Evolutionary conservation across 2,329 filamentous ascomycete genomes (phyloP).

Genomic region (Fusarium drepaniforme): DNA sequence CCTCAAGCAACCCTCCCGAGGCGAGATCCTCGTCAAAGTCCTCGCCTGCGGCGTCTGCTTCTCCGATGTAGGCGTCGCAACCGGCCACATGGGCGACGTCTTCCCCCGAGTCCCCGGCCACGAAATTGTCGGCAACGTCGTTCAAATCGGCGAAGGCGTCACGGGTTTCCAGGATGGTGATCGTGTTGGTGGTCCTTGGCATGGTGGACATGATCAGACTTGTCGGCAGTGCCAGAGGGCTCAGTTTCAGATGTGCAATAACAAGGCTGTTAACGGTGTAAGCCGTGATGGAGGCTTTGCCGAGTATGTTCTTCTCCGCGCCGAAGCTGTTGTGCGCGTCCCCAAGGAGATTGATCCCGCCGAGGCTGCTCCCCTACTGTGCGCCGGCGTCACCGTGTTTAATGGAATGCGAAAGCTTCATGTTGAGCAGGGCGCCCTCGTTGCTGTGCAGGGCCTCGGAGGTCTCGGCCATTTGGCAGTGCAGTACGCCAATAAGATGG

Average conservation of each 20-base stretch:
- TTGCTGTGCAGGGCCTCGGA: constrained; percentile 77
- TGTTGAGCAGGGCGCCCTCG: constrained; percentile 63
- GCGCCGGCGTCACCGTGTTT: constrained; percentile 75
- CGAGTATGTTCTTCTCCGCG: constrained; percentile 71
- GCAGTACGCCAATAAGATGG: constrained; percentile 82
- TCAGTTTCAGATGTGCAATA: constrained; percentile 77
- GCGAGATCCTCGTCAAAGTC: constrained; percentile 77
- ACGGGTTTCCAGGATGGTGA: constrained; percentile 72
- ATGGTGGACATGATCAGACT: constrained; percentile 66
- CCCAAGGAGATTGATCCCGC: constrained; percentile 65
- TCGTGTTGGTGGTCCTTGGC: constrained; percentile 67
- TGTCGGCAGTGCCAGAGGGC: constrained; percentile 75
- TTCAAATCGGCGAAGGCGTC: constrained; percentile 68
- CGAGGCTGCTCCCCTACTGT: constrained; percentile 70
- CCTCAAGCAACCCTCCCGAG: constrained; percentile 65
- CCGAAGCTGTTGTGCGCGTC: constrained; percentile 70
- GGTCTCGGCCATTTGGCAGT: constrained; percentile 83
- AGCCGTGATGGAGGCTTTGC: constrained; percentile 75
- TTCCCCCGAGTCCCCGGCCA: constrained; percentile 77
- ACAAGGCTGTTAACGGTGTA: constrained; percentile 73
- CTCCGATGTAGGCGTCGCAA: constrained; percentile 64
- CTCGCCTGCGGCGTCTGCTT: constrained; percentile 80
- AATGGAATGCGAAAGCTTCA: constrained; percentile 68
- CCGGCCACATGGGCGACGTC: constrained; percentile 64
- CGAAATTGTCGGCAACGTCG: constrained; percentile 77